Evolutionary conservation across 2,329 filamentous ascomycete species (phyloP).

Genomic region (Penicillium thymicola): DNA sequence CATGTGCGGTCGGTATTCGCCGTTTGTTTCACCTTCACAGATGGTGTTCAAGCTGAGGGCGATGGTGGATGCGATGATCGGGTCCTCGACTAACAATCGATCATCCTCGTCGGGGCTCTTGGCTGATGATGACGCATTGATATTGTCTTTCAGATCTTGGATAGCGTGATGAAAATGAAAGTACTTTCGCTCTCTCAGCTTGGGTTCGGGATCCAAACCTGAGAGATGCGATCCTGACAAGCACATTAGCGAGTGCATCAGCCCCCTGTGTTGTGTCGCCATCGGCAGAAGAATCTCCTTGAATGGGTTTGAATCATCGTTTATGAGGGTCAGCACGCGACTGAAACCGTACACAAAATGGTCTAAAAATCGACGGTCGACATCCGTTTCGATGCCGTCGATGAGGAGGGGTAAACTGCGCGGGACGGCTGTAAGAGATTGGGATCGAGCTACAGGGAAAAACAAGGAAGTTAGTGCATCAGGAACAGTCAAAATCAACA

Average conservation of each 20-base stretch:
- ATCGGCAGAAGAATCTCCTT: constrained; percentile 79
- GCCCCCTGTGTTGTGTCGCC: constrained; percentile 71
- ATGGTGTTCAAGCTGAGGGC: constrained; percentile 61
- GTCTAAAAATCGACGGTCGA: constrained; percentile 76
- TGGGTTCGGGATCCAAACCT: constrained; percentile 49
- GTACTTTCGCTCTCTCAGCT: constrained; percentile 53
- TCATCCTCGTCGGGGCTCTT: constrained; percentile 28
- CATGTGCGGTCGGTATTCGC: constrained; percentile 77
- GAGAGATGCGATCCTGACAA: constrained; percentile 73
- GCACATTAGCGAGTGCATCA: constrained; percentile 88
- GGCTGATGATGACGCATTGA: constrained; percentile 29
- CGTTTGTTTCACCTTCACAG: constrained; percentile 58
- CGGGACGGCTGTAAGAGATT: constrained; percentile 35
- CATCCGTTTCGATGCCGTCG: constrained; percentile 72
- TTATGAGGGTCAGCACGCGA: constrained; percentile 75
- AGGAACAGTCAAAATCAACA: background rate
- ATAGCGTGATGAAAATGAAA: constrained; percentile 51
- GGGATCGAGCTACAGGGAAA: constrained; percentile 28
- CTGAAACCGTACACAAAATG: constrained; percentile 80
- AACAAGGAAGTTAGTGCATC: constrained; percentile 10
- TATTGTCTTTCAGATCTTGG: constrained; percentile 40
- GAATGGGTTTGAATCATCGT: constrained; percentile 78
- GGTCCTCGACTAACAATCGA: constrained; percentile 50
- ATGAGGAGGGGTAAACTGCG: constrained; percentile 61
- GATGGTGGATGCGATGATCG: constrained; percentile 60